Conservation (phyloP, 306 rosid species). For the Vicia villosa region DNA sequence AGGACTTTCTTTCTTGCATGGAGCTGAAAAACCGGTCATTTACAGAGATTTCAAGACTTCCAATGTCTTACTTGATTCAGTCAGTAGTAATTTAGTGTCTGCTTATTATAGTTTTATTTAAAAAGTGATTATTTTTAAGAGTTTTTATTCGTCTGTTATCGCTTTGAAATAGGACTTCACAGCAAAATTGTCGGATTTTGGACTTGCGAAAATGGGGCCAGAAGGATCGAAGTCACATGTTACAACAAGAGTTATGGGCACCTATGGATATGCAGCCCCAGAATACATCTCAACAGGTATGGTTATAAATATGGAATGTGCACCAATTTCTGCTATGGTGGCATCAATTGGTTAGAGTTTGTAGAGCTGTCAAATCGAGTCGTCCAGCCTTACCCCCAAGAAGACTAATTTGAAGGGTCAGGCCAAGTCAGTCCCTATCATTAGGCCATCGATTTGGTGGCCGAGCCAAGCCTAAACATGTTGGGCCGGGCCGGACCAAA, state of each 20-base stretch:
- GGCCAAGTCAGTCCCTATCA: neutral
- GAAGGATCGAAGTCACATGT: conserved; percentile 95
- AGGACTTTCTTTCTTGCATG: conserved; percentile 94
- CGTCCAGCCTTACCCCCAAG: neutral
- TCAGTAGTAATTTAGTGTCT: conserved; percentile 31
- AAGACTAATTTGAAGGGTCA: neutral
- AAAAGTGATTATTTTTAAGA: neutral
- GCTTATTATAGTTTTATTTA: neutral
- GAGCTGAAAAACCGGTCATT: conserved; percentile 90
- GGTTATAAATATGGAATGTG: neutral
- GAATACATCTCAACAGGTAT: conserved; percentile 90
- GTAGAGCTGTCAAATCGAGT: too few species aligned
- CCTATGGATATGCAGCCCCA: conserved; percentile 97
- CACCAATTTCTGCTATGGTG: too few species aligned
- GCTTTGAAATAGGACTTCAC: conserved; percentile 64
- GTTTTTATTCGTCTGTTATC: neutral
- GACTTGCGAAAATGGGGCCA: conserved; percentile 97
- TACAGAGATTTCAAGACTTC: conserved; percentile 96
- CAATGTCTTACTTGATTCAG: conserved; percentile 90
- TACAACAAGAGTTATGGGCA: conserved; percentile 94
- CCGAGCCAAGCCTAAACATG: neutral
- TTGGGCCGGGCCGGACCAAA: neutral
- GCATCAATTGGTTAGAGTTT: too few species aligned
- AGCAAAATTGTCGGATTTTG: conserved; percentile 94
- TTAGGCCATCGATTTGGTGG: neutral